A percentile compares a stretch with the other conserved stretches of the same genome.
These are phyloP conservation scores for Phytophthora brassicae DNA, from an alignment of 352 stramenopile genomes.

Conservation along the genomic window DNA sequence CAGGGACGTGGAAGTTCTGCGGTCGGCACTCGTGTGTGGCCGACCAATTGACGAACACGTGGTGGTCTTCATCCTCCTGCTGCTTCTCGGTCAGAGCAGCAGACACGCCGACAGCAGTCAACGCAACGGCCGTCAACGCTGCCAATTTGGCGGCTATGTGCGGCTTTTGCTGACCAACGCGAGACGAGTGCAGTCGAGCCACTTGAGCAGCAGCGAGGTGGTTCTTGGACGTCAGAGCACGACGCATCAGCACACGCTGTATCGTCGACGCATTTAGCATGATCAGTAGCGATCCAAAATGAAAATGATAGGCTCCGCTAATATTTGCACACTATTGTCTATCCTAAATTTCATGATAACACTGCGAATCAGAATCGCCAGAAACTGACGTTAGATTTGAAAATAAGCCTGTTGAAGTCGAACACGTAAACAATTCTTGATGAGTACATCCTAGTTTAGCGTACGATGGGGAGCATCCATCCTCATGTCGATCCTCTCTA, in stretches of 20 bases:
- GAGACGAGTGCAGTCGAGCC: slow-evolving; percentile 1
- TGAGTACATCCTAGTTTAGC: not conserved
- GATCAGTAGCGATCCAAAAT: not conserved
- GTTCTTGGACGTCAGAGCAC: not conserved
- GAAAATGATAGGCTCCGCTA: slow-evolving; percentile 6
- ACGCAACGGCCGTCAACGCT: slow-evolving; percentile 14
- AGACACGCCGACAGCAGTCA: slow-evolving; percentile 21
- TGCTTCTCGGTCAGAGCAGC: slow-evolving; percentile 17
- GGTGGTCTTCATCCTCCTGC: slow-evolving; percentile 36
- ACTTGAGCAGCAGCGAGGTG: slow-evolving; percentile 8
- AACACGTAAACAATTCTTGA: not conserved
- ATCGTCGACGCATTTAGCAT: slow-evolving; percentile 10
- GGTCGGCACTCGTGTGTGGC: slow-evolving; percentile 75
- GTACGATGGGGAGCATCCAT: slow-evolving; percentile 1
- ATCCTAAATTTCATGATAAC: too few species aligned
- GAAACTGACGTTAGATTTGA: not conserved
- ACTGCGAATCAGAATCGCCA: slow-evolving; percentile 5
- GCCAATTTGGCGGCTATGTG: slow-evolving; percentile 9
- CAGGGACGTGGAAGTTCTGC: slow-evolving; percentile 63
- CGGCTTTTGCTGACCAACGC: slow-evolving; percentile 12
- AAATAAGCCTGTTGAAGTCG: not conserved
- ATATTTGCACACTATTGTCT: too few species aligned
- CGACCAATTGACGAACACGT: slow-evolving; percentile 85
- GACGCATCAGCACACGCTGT: slow-evolving; percentile 9
- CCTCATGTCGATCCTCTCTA: slow-evolving; percentile 19